Evolutionary conservation across 2,329 filamentous ascomycete genomes (phyloP), one percentile per base, ranked within the genome.

Genomic region (Thyridium curvatum): DNA sequence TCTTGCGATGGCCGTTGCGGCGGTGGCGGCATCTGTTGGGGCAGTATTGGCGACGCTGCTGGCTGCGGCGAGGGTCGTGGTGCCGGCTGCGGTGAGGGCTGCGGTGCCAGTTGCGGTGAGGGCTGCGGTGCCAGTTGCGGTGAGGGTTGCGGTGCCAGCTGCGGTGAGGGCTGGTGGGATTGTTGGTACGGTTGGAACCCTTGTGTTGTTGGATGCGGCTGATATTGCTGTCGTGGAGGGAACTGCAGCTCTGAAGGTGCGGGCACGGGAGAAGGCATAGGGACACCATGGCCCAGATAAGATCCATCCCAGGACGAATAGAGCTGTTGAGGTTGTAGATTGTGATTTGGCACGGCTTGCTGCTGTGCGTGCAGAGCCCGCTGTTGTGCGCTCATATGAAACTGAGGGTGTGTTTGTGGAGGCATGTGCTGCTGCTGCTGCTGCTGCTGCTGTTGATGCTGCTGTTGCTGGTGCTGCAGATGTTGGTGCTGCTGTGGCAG

Each of bases 281-380:
- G 18, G 33, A n/a, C 14, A n/a, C 13, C 34, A n/a, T n/a, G 14
- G 31, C 34, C 14, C 28, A 32, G 12, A 31, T 39, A 8, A 34
- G 34, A 34, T 51, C 51, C 39, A 51, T 45, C 21, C 21, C 21
- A 26, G 21, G 21, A 6, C 10, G 21, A 26, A 37, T 48, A 49
- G n/a, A 43, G 46, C n/a, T 45, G 46, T 8, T 29, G 42, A 28
- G 40, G 41, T 18, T 40, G 42, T 10, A 26, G 6, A 10, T 26
- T 6, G 6, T 26, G 21, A n/a, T n/a, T n/a, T n/a, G n/a, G n/a
- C n/a, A n/a, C n/a, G n/a, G n/a, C n/a, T n/a, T 48, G 53, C 32
- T 50, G 50, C 34, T 52, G 46, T 16, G 53, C 51, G 28, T 57
- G 53, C 31, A 63, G 62, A 14, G 62, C 51, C 15, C 61, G 60